Conservation (phyloP, 257 asterid genomes). For the Datura wrightii region DNA sequence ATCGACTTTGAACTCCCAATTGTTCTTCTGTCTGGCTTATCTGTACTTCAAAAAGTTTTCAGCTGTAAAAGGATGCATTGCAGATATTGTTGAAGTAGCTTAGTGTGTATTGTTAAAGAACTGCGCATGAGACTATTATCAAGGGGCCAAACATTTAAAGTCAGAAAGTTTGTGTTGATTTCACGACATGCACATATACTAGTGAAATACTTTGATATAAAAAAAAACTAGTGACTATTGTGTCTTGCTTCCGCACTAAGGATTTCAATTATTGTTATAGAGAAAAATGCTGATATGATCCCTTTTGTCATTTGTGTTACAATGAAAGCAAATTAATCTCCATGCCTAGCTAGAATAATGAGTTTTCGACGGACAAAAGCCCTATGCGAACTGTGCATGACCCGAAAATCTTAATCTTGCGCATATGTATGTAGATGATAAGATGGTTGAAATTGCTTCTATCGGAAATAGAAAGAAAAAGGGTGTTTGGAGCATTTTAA, state of each 20-base stretch:
- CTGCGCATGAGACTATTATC: background rate
- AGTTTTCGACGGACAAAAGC: background rate
- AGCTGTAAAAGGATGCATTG: background rate
- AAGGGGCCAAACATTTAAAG: background rate
- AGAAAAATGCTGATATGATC: background rate
- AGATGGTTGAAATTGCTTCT: background rate
- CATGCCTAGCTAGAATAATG: background rate
- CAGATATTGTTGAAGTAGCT: conserved; percentile 13
- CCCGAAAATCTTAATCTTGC: background rate
- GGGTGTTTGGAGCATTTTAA: background rate
- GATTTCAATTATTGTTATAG: background rate
- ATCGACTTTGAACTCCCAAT: background rate
- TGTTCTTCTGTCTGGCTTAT: background rate
- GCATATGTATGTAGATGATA: conserved; percentile 18
- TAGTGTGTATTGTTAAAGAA: background rate
- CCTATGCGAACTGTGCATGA: background rate
- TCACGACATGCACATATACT: background rate
- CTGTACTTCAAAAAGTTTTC: background rate
- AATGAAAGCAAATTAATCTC: background rate
- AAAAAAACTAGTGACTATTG: background rate
- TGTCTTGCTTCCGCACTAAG: background rate
- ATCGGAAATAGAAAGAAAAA: background rate
- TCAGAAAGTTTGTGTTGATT: background rate
- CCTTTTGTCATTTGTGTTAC: background rate
- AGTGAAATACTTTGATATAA: background rate